Base-by-base conservation (phyloP, 176 grass and related monocot species). In the Chrysopogon serrulatus region DNA sequence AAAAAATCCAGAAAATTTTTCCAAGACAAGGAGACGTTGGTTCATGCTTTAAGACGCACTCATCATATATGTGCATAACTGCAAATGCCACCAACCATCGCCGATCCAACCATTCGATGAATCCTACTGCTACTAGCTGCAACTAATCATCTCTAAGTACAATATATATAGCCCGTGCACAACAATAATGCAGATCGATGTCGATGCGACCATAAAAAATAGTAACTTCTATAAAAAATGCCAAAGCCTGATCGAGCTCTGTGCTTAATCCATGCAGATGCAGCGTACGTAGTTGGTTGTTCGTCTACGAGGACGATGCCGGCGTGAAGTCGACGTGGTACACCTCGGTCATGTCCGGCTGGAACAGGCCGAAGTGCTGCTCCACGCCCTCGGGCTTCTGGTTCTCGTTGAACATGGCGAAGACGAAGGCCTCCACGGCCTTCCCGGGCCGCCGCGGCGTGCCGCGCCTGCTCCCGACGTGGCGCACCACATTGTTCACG, bases 401-500 rank as follows among this genome's bases (percentile, higher is more conserved):
- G 87, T 98, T 88, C 87, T 98, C 96, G 79, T 98, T 98, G 79
- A 98, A 98, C 83, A 98, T 91, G 47, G 96, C 96, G 85, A 98
- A 98, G 31, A 98, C 56, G 60, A 91, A 98, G 68, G 92, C 95
- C 91, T 93, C 92, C 28, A 91, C 57, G 67, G 87, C 85, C 82
- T 95, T 95, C 13, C 84, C 88, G 0, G 95, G 87, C 62, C 90
- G 88, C 86, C 86, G 76, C 36, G 92, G 95, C 65, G 95, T 98
- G 35, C 95, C 95, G 4, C 19, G 69, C 17, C 83, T 92, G 15
- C 34, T 66, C 23, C 80, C 75, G 16, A 88, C 87, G 84, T 90
- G 84, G 59, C 65, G 54, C 26, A 98, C 82, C 37, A 93, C 60
- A 43, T 98, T 98, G 78, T 93, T 98, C 32, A 82, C 79, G 79